Evolutionary conservation across 2,329 filamentous ascomycete genomes (phyloP).

Genomic region (Drechmeria coniospora): DNA sequence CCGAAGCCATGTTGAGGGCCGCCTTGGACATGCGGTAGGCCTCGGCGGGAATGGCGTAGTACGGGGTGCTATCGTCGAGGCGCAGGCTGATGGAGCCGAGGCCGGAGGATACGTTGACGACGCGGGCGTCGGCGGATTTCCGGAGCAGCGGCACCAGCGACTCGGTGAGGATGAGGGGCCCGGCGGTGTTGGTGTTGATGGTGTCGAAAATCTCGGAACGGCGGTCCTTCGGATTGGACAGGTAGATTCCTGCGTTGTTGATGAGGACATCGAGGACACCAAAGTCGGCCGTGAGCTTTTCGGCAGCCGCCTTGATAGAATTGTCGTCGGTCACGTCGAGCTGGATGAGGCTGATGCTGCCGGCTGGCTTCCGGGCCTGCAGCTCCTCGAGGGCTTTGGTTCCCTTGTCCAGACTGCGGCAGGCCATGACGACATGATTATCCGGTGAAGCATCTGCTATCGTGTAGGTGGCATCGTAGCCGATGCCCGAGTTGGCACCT

Average conservation of each 20-base stretch:
- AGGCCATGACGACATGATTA: conserved; percentile 23
- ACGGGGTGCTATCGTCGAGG: conserved; percentile 1
- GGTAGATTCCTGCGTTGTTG: conserved; percentile 43
- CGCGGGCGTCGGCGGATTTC: conserved; percentile 11
- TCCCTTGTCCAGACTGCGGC: conserved; percentile 20
- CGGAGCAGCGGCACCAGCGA: conserved; percentile 15
- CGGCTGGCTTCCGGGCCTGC: conserved; percentile 27
- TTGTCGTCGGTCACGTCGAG: conserved; percentile 45
- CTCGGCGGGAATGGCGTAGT: neutral
- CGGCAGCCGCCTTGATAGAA: conserved; percentile 36
- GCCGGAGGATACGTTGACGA: conserved; percentile 18
- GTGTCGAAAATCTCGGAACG: conserved; percentile 8
- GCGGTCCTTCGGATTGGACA: conserved; percentile 25
- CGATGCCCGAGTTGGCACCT: conserved; percentile 31
- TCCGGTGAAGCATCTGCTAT: conserved; percentile 18
- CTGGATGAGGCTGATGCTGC: conserved; percentile 38
- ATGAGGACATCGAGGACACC: conserved; percentile 39
- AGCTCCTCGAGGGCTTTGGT: conserved; percentile 13
- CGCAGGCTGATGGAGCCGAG: conserved; percentile 16
- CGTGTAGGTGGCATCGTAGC: conserved; percentile 22
- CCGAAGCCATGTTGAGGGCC: conserved; percentile 21
- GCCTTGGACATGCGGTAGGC: conserved; percentile 20
- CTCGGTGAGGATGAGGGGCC: conserved; percentile 13
- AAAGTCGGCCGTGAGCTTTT: conserved; percentile 33
- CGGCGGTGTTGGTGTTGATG: conserved; percentile 28